phyloP scores from a whole-genome alignment of 192 early-diverging fungal species.

The Coemansia sp. region DNA sequence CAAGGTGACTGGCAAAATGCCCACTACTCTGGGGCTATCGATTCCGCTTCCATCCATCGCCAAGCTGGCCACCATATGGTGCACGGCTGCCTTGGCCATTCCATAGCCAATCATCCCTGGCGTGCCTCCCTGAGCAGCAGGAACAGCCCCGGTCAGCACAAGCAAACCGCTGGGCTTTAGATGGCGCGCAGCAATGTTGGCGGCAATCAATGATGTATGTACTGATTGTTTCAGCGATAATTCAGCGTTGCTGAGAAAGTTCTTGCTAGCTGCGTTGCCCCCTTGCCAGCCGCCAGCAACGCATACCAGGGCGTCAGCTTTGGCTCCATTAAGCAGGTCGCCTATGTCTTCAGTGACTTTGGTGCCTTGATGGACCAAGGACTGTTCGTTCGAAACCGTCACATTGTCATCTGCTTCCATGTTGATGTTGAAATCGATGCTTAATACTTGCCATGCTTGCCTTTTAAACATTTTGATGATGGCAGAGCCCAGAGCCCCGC shows the following conservation, averaged over 20 bases:
- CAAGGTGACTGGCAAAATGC: constrained; percentile 69
- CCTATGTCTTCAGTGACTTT: constrained; percentile 53
- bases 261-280: constrained; percentile 71
- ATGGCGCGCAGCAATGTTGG: constrained; percentile 69
- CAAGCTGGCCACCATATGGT: constrained; percentile 79
- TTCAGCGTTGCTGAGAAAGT: constrained; percentile 67
- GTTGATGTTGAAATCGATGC: constrained; percentile 73
- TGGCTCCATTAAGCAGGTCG: constrained; percentile 31
- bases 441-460: constrained; percentile 74
- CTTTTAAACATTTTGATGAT: constrained; percentile 69
- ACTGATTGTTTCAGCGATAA: constrained; percentile 82
- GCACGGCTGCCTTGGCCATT: constrained; percentile 88
- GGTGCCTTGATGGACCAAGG: constrained; percentile 61
- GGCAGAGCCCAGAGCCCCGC: constrained; percentile 81
- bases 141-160: constrained; percentile 73
- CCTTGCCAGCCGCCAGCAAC: constrained; percentile 97
- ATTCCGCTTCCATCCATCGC: constrained; percentile 70
- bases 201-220: constrained; percentile 80
- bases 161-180: constrained; percentile 72
- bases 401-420: constrained; percentile 72
- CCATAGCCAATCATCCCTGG: constrained; percentile 89
- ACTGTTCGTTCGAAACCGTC: constrained; percentile 48
- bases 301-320: constrained; percentile 81
- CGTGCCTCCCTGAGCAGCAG: constrained; percentile 68
- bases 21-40: constrained; percentile 69